Base-by-base conservation (phyloP, 208 protist genomes). In the Trypanosoma mega region DNA sequence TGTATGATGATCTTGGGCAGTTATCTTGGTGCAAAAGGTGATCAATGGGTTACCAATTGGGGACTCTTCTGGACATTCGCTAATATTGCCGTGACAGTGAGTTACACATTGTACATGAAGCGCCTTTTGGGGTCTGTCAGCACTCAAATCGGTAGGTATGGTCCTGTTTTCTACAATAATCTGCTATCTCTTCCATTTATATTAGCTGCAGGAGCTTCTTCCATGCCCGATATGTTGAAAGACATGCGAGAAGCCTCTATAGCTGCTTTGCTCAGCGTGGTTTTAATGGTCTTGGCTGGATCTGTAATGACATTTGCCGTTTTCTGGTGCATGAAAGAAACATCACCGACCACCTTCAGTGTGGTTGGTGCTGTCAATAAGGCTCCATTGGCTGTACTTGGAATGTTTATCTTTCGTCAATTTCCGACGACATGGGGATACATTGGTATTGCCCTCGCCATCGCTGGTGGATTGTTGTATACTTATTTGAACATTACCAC, bases 91-190 rank as follows among this genome's bases (percentile, higher is more conserved):
- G 12, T 68, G 12, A 96, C 90, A 0, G 83, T 85, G 16, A 57
- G 54, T 30, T 96, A 96, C 72, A 90, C 82, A 41, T 67, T 96
- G n/a, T 92, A 90, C 68, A 92, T 96, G 78, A 93, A 93, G 57
- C 47, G 46, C 0, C 64, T 93, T 6, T 65, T 87, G 11, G 68
- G 59, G 9, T 58, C 62, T 9, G 62, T 93, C 11, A 78, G 83
- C 44, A 60, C 64, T 29, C 45, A 64, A 24, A 87, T 93, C 49
- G 87, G 86, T 21, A 70, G 72, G 18, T 94, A 89, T 72, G 87
- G 84, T 16, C 84, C 85, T 12, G 85, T 94, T 7, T 92, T 93
- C 54, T 94, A 92, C 76, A 94, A 92, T 62, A 96, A 96, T 67
- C 57, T 92, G 16, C 67, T 96, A 14, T 93, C 83, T 7, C 43